Conservation (phyloP, 805 yeast species). For the Candida tammaniensis region DNA sequence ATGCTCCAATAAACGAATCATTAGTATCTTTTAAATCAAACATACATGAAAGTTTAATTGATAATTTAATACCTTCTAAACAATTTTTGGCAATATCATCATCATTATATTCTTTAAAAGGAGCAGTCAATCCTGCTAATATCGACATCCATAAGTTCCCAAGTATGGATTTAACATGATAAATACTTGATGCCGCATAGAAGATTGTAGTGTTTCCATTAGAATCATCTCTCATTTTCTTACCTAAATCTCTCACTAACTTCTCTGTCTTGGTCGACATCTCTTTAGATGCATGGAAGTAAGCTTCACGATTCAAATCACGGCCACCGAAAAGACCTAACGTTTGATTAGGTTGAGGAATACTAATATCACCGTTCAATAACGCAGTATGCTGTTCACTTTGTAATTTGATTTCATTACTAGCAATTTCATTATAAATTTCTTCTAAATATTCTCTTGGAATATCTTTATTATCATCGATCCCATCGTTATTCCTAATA, state of each 20-base stretch:
- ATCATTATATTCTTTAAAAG: conserved; percentile 86
- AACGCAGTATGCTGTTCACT: conserved; percentile 94
- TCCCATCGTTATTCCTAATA: conserved; percentile 81
- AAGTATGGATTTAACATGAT: conserved; percentile 89
- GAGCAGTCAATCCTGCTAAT: conserved; percentile 90
- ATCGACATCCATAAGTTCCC: conserved; percentile 97
- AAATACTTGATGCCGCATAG: conserved; percentile 81
- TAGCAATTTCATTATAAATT: conserved; percentile 74
- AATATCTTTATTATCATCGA: conserved; percentile 85
- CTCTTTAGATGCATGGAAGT: conserved; percentile 87
- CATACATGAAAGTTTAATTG: conserved; percentile 79
- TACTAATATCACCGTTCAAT: conserved; percentile 55
- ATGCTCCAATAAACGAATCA: conserved; percentile 84
- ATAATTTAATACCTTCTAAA: conserved; percentile 80
- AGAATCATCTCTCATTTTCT: conserved; percentile 38
- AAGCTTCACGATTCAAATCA: conserved; percentile 74
- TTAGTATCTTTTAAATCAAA: conserved; percentile 83
- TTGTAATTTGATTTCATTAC: conserved; percentile 82
- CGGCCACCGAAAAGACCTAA: conserved; percentile 67
- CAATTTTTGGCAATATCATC: conserved; percentile 64
- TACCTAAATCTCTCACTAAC: conserved; percentile 66
- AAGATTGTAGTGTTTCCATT: conserved; percentile 39
- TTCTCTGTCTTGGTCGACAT: conserved; percentile 87
- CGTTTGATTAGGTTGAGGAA: conserved; percentile 32
- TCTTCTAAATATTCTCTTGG: conserved; percentile 68